phyloP scores from a whole-genome alignment of 495 filamentous ascomycete species.

The Aspergillus taichungensis region DNA sequence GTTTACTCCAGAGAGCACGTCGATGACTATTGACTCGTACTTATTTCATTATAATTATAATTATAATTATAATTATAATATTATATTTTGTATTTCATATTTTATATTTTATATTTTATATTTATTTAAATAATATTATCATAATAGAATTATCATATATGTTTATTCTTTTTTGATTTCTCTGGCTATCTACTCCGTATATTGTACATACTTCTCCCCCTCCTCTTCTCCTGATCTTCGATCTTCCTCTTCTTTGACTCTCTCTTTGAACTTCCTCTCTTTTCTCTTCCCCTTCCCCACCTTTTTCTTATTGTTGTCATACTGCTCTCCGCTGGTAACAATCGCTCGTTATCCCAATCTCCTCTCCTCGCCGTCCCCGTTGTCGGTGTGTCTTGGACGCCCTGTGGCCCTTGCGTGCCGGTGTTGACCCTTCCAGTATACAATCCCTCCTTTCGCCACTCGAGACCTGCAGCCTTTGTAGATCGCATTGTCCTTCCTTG shows the following conservation, averaged over 20 bases:
- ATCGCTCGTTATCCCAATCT: conserved; percentile 17
- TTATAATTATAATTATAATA: too few species aligned
- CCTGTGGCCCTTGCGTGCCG: conserved; percentile 27
- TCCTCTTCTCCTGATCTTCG: neutral
- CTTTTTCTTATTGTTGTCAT: conserved; percentile 4
- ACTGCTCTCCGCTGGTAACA: conserved; percentile 23
- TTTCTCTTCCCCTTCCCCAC: neutral
- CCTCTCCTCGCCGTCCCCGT: neutral
- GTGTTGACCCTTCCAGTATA: neutral
- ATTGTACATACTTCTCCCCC: neutral
- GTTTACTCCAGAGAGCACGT: too few species aligned
- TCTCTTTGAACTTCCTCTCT: conserved; percentile 4
- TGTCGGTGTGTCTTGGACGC: conserved; percentile 9
- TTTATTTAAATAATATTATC: too few species aligned
- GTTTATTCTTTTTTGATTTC: too few species aligned
- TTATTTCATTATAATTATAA: too few species aligned
- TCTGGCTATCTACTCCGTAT: conserved; percentile 2
- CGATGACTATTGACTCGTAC: too few species aligned
- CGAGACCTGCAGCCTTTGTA: conserved; percentile 5
- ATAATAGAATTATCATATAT: too few species aligned
- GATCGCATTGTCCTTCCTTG: conserved; percentile 6
- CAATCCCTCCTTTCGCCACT: conserved; percentile 7
- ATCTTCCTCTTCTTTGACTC: neutral
- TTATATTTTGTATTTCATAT: too few species aligned
- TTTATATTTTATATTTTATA: too few species aligned